Percentiles rank a stretch among this genome's conserved stretches.
phyloP scores from a whole-genome alignment of 805 yeast genomes.

The Saturnispora dispora region DNA sequence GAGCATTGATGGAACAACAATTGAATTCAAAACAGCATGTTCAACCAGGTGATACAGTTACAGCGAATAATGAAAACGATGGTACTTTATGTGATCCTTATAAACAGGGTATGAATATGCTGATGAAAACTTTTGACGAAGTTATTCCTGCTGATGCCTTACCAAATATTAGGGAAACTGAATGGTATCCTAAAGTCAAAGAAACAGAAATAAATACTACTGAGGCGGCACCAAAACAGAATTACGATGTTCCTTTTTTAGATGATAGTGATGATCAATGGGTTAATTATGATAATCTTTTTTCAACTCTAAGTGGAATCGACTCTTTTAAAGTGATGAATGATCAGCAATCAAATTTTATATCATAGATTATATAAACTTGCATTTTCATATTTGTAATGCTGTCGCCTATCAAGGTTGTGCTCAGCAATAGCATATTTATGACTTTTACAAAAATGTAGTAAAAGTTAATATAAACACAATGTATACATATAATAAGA shows the following conservation, averaged over 20 bases:
- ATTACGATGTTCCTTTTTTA: not conserved
- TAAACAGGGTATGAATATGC: not conserved
- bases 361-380: not conserved
- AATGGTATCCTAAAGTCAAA: slow-evolving; percentile 4
- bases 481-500: not conserved
- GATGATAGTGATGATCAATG: not conserved
- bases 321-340: not conserved
- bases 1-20: not conserved
- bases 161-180: not conserved
- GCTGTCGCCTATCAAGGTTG: too few relatives aligned
- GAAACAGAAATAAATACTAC: not conserved
- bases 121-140: slow-evolving; percentile 5
- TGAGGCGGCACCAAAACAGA: not conserved
- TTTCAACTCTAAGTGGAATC: slow-evolving; percentile 1
- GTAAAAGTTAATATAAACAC: not conserved
- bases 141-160: slow-evolving; percentile 1
- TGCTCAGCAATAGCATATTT: not conserved
- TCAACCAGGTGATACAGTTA: not conserved
- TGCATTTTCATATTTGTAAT: too few relatives aligned
- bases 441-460: not conserved
- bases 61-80: not conserved
- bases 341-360: not conserved
- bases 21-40: too few relatives aligned
- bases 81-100: not conserved
- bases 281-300: not conserved